Conservation (phyloP, 2,329 filamentous ascomycete species). For the Venturia pyrina region DNA sequence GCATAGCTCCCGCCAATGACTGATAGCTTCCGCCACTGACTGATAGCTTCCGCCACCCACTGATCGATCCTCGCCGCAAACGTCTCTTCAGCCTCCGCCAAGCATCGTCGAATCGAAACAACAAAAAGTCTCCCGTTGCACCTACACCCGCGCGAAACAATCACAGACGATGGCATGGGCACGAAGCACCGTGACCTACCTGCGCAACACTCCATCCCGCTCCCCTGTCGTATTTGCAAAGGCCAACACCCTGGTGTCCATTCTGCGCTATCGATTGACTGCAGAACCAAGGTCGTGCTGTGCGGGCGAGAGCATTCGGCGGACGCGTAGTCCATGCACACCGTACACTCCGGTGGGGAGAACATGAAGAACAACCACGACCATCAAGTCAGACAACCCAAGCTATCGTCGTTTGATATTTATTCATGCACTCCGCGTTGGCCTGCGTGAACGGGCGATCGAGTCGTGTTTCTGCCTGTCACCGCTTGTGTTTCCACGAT, state of each 20-base stretch:
- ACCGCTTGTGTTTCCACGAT: slow-evolving; percentile 1
- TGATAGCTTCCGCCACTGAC: too few relatives aligned
- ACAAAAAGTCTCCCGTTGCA: background rate
- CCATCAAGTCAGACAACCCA: background rate
- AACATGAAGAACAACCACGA: background rate
- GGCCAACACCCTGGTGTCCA: background rate
- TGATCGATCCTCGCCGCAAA: background rate
- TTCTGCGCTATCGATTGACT: background rate
- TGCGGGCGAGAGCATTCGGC: background rate
- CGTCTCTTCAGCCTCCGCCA: background rate
- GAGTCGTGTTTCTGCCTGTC: background rate
- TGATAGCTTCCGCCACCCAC: background rate
- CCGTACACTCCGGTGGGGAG: too few relatives aligned
- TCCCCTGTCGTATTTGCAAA: background rate
- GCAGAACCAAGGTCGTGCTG: slow-evolving; percentile 1
- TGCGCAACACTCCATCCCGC: background rate
- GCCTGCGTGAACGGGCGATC: too few relatives aligned
- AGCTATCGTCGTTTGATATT: background rate
- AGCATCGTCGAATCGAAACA: slow-evolving; percentile 3
- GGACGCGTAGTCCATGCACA: background rate
- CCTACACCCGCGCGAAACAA: background rate
- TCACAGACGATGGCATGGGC: background rate
- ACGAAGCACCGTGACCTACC: background rate
- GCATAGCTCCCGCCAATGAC: too few relatives aligned
- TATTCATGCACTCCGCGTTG: background rate